phyloP scores from a whole-genome alignment of 2,329 filamentous ascomycete genomes.

The Fonsecaea erecta region DNA sequence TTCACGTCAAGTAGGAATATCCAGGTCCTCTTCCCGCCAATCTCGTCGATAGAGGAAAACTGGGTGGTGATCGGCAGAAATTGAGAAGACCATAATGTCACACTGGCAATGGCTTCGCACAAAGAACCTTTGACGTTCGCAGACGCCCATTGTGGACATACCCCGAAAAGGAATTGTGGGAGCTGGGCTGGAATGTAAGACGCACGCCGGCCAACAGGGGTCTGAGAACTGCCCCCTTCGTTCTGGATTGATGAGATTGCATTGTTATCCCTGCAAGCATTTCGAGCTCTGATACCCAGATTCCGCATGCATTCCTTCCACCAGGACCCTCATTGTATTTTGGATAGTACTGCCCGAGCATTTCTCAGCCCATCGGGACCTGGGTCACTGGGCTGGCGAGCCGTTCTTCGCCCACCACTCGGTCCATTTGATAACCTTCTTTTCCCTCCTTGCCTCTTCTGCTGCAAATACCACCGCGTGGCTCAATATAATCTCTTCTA shows the following conservation, averaged over 20 bases:
- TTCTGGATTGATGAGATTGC: constrained; percentile 6
- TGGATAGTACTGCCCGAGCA: background rate
- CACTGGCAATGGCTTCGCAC: background rate
- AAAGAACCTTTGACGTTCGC: constrained; percentile 15
- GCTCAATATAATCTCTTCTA: constrained; percentile 86
- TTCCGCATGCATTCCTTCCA: background rate
- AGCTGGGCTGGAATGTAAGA: constrained; percentile 21
- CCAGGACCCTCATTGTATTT: background rate
- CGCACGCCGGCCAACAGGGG: background rate
- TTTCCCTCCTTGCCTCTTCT: constrained; percentile 76
- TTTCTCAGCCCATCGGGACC: background rate
- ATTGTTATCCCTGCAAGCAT: background rate
- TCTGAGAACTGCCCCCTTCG: background rate
- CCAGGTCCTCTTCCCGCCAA: background rate
- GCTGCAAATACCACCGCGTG: constrained; percentile 94
- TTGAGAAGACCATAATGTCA: background rate
- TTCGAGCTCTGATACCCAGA: background rate
- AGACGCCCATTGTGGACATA: constrained; percentile 6
- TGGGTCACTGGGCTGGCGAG: constrained; percentile 4
- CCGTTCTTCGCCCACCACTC: constrained; percentile 65
- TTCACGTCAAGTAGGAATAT: background rate
- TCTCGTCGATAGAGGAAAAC: background rate
- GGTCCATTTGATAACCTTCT: constrained; percentile 73
- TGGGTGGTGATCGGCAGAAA: background rate
- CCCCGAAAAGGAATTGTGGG: constrained; percentile 6